Base-by-base conservation (phyloP, 1,139 yeast genomes). In the Meyerozyma athensensis region DNA sequence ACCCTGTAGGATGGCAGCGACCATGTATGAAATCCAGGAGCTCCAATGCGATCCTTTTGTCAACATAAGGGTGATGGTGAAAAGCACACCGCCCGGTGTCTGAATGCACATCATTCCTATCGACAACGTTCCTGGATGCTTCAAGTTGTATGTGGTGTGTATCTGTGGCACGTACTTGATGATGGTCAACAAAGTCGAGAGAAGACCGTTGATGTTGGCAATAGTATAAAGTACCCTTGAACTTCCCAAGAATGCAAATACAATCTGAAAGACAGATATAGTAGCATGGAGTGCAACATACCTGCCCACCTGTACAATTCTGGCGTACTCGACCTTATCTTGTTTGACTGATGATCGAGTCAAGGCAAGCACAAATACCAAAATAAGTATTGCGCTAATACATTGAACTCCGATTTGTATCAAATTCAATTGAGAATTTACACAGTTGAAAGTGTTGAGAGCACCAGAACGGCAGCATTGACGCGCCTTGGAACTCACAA, bases 1-100 rank as follows among this genome's bases (percentile, higher is more conserved):
- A 4, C 82, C 77, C 58, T 87, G 96, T 19, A 84, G 58, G 3
- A 64, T 47, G 0, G 92, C 92, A 0, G 95, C 90, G 0, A 82
- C 74, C 36, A 85, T 69, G 50, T 81, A 84, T 5, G 95, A 86
- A 23, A 86, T 59, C 95, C 95, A 86, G 6, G 90, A 79, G 48
- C 94, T 83, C 96, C 96, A 86, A 44, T 78, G 77, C 1, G 92
- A 78, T 2, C 89, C 94, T 33, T 84, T 83, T 35, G 90, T 77
- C 42, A 76, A 61, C 39, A 78, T 82, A 39, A 87, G 63, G 3
- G 86, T 79, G 12, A 78, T 71, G 0, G 94, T 76, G 81, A 92
- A 86, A 2, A 85, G 44, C 48, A 76, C 82, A 19, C 96, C 95
- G 10, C 96, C 96, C 0, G 96, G 96, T 13, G 95, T 86, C 56